phyloP scores from a whole-genome alignment of 139 green algal genomes.

The Yamagishiella unicocca region DNA sequence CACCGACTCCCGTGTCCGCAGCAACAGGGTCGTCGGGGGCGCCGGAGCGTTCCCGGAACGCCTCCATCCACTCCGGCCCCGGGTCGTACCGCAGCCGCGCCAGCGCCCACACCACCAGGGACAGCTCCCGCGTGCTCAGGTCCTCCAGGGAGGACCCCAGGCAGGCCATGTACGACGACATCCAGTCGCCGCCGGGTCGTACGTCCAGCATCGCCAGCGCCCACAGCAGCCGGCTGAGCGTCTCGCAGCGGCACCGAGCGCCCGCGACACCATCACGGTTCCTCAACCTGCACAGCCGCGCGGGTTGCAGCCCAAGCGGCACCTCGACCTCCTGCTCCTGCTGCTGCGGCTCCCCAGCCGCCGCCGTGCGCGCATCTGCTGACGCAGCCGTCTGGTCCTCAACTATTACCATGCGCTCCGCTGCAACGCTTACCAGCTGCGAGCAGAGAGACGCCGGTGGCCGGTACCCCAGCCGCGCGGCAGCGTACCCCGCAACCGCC shows the following conservation, averaged over 20 bases:
- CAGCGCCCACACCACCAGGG: conserved; percentile 8
- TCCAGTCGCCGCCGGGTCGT: neutral
- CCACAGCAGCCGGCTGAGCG: conserved; percentile 12
- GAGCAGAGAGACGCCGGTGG: neutral
- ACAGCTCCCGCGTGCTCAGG: neutral
- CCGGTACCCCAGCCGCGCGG: conserved; percentile 1
- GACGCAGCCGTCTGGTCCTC: too few relatives aligned
- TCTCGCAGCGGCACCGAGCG: neutral
- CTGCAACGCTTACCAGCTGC: neutral
- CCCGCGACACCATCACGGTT: neutral
- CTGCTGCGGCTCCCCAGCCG: neutral
- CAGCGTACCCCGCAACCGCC: neutral
- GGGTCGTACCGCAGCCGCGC: neutral
- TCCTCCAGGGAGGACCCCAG: neutral
- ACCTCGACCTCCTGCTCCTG: neutral
- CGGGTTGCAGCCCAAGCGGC: too few relatives aligned
- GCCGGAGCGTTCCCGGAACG: too few relatives aligned
- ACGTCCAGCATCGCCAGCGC: conserved; percentile 33
- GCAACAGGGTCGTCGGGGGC: too few relatives aligned
- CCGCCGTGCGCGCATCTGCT: neutral
- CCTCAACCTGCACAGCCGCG: too few relatives aligned
- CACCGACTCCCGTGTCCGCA: too few relatives aligned
- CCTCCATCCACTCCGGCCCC: conserved; percentile 1
- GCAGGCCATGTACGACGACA: neutral
- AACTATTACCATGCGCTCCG: neutral